phyloP scores from a whole-genome alignment of 495 filamentous ascomycete genomes.

The Penicillium paradoxum region DNA sequence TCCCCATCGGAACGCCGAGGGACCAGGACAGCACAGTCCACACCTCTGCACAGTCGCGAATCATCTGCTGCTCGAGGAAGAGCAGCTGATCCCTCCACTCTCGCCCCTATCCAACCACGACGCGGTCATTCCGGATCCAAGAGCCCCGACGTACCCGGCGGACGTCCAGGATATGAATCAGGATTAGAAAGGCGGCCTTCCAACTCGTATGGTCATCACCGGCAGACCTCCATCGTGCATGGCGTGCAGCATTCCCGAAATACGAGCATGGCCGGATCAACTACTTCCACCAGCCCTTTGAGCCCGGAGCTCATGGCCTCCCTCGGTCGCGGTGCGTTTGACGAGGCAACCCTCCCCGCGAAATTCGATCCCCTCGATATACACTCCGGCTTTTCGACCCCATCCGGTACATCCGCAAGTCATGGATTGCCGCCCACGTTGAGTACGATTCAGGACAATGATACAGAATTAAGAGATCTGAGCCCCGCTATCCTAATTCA shows the following conservation, averaged over 20 bases:
- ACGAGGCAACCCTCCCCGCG: conserved; percentile 17
- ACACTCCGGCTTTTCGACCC: conserved; percentile 21
- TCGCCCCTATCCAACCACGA: conserved; percentile 39
- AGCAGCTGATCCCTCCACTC: conserved; percentile 35
- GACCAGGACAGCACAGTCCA: conserved; percentile 44
- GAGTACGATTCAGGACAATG: conserved; percentile 42
- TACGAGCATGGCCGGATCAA: conserved; percentile 60
- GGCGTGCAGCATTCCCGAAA: conserved; percentile 91
- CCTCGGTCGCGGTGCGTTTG: conserved; percentile 42
- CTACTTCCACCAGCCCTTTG: conserved; percentile 68
- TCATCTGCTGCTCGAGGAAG: conserved; percentile 42
- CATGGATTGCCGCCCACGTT: conserved; percentile 28
- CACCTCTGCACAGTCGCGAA: conserved; percentile 47
- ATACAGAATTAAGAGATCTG: conserved; percentile 19
- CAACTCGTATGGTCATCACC: conserved; percentile 77
- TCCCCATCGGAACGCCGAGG: conserved; percentile 40
- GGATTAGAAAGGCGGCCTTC: conserved; percentile 66
- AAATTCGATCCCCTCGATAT: conserved; percentile 34
- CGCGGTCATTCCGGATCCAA: conserved; percentile 53
- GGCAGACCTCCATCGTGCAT: conserved; percentile 93
- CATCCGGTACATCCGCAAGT: conserved; percentile 17
- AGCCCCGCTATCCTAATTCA: conserved; percentile 28
- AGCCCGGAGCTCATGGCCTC: conserved; percentile 79
- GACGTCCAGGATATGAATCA: conserved; percentile 45
- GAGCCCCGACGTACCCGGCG: conserved; percentile 42